Percentiles rank a stretch among this genome's conserved stretches.
Evolutionary conservation across 768 basidiomycete genomes (phyloP).

Genomic region (Xerocomellus intermedius): DNA sequence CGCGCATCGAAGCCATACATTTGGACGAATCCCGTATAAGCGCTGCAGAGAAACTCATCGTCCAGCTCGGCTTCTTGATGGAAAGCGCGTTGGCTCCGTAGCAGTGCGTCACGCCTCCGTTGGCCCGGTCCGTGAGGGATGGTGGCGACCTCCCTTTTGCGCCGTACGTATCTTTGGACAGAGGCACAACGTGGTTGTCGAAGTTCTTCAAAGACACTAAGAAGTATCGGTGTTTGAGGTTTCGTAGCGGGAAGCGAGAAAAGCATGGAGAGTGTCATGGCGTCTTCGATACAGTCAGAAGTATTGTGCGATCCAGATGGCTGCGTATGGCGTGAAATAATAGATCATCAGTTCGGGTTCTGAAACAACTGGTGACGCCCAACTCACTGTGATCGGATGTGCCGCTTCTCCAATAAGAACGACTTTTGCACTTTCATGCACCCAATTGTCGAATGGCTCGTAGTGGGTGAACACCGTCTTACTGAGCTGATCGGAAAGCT

Average conservation of each 20-base stretch:
- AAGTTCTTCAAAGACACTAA: conserved; percentile 57
- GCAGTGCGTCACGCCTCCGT: conserved; percentile 42
- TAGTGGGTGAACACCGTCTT: conserved; percentile 34
- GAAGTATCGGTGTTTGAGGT: conserved; percentile 47
- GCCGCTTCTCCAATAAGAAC: conserved; percentile 59
- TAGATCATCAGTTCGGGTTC: background rate
- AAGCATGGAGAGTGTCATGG: conserved; percentile 54
- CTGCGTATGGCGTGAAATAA: conserved; percentile 32
- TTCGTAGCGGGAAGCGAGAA: conserved; percentile 49
- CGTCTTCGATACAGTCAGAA: conserved; percentile 56
- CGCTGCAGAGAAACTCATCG: conserved; percentile 40
- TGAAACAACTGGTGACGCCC: background rate
- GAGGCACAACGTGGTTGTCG: conserved; percentile 46
- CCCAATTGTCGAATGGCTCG: conserved; percentile 46
- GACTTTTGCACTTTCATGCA: conserved; percentile 48
- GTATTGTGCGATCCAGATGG: conserved; percentile 49
- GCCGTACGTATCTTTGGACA: conserved; percentile 41
- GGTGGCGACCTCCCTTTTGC: conserved; percentile 42
- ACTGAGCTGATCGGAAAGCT: conserved; percentile 10
- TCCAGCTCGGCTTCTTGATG: conserved; percentile 39
- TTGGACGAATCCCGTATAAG: conserved; percentile 51
- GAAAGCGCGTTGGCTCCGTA: conserved; percentile 26
- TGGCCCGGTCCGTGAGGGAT: conserved; percentile 43
- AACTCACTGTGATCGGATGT: conserved; percentile 49
- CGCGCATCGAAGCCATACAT: conserved; percentile 48